phyloP scores from a whole-genome alignment of 306 rosid genomes.

The Alnus glutinosa region DNA sequence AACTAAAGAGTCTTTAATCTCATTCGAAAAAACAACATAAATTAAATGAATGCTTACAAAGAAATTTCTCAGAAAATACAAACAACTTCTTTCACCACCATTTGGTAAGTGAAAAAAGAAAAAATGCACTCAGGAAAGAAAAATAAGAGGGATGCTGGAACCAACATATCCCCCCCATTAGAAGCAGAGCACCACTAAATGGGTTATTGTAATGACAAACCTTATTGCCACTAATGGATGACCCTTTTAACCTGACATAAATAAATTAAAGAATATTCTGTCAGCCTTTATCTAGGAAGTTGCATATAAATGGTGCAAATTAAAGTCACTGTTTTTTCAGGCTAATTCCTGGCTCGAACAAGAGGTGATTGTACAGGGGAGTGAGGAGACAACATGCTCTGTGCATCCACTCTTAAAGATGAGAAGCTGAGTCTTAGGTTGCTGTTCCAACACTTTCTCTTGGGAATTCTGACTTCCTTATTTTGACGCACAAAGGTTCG shows the following conservation, averaged over 20 bases:
- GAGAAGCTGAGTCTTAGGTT: conserved; percentile 52
- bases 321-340: neutral
- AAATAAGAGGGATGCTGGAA: neutral
- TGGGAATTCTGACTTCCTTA: conserved; percentile 36
- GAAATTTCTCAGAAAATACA: conserved; percentile 29
- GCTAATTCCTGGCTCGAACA: conserved; percentile 48
- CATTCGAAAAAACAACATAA: neutral
- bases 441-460: conserved; percentile 44
- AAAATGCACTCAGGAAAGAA: neutral
- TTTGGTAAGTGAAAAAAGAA: conserved; percentile 16
- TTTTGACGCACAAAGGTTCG: conserved; percentile 39
- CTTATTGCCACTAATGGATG: too few species aligned
- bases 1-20: conserved; percentile 16
- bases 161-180: neutral
- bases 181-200: neutral
- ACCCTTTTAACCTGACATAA: neutral
- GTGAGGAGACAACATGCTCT: conserved; percentile 51
- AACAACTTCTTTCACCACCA: conserved; percentile 13
- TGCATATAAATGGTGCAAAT: neutral
- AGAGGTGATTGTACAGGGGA: conserved; percentile 70
- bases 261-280: neutral
- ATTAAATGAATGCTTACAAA: neutral
- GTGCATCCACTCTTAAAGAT: conserved; percentile 46
- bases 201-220: neutral
- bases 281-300: neutral